phyloP scores from a whole-genome alignment of 23 red algal species.

The Gracilaria vermiculophylla region DNA sequence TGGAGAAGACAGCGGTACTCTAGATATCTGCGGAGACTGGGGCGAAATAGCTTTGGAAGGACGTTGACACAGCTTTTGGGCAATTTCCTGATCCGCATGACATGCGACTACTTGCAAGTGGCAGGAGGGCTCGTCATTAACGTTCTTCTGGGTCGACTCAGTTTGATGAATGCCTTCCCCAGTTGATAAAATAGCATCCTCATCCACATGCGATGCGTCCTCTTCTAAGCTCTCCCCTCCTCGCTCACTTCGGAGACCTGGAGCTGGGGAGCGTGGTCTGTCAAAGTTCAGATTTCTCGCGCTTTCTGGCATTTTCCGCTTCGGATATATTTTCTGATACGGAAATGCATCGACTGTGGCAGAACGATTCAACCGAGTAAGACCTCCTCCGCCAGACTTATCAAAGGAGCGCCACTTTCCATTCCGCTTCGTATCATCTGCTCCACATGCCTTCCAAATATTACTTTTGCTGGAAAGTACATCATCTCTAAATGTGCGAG shows the following conservation, averaged over 20 bases:
- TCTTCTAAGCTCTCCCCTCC: background rate
- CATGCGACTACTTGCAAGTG: background rate
- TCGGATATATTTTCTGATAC: constrained; percentile 56
- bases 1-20: background rate
- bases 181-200: background rate
- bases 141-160: background rate
- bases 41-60: constrained; percentile 54
- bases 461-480: background rate
- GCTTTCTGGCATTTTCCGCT: constrained; percentile 55
- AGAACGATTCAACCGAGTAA: constrained; percentile 30
- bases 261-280: background rate
- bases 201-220: background rate
- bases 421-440: background rate
- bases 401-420: constrained; percentile 19
- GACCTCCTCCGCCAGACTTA: background rate
- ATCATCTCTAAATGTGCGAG: constrained; percentile 18
- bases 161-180: background rate
- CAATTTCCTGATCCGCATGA: constrained; percentile 16
- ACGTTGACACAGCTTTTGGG: constrained; percentile 25
- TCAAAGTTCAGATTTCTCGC: constrained; percentile 37
- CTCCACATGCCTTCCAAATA: background rate
- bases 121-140: background rate
- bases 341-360: constrained; percentile 60
- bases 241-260: background rate
- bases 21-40: constrained; percentile 35